These are phyloP conservation scores for Cryptococcus sp. DNA, from an alignment of 1,284 basidiomycete genomes.

Conservation along the genomic window DNA sequence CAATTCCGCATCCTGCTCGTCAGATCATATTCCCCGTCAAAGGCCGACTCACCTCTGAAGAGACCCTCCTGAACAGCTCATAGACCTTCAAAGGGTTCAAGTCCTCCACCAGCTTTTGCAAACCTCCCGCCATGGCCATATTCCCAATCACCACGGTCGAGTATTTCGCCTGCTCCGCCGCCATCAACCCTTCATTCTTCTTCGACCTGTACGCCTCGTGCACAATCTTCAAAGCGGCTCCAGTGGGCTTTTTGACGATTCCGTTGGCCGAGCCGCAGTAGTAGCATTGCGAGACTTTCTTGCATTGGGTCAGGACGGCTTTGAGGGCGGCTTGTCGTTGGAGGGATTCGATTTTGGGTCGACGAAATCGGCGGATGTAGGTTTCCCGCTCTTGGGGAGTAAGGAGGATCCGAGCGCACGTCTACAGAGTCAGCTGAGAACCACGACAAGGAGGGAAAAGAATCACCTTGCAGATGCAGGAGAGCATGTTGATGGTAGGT, in stretches of 20 bases:
- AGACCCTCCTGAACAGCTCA: slow-evolving; percentile 88
- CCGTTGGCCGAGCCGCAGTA: slow-evolving; percentile 93
- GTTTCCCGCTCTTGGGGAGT: slow-evolving; percentile 78
- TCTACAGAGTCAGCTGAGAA: slow-evolving; percentile 50
- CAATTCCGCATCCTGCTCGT: slow-evolving; percentile 79
- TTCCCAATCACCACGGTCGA: slow-evolving; percentile 75
- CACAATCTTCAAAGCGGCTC: slow-evolving; percentile 87
- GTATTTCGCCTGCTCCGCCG: slow-evolving; percentile 82
- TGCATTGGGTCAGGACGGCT: slow-evolving; percentile 79
- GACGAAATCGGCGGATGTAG: slow-evolving; percentile 83
- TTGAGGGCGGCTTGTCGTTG: slow-evolving; percentile 82
- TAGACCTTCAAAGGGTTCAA: slow-evolving; percentile 91
- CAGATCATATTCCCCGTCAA: slow-evolving; percentile 4
- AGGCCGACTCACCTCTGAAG: slow-evolving; percentile 65
- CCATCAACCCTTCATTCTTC: slow-evolving; percentile 84
- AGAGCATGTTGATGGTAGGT: slow-evolving; percentile 86
- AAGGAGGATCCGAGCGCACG: slow-evolving; percentile 89
- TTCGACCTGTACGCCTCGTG: slow-evolving; percentile 97
- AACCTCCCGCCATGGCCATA: slow-evolving; percentile 76
- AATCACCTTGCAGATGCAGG: slow-evolving; percentile 89
- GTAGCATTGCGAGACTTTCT: slow-evolving; percentile 87
- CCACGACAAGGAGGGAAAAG: too few species aligned
- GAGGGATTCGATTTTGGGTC: slow-evolving; percentile 86
- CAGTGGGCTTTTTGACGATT: slow-evolving; percentile 77
- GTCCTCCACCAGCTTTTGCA: slow-evolving; percentile 89